Evolutionary conservation across 345 rosid genomes (phyloP), one percentile per base, ranked within the genome.

Genomic region (Brassica cretica): DNA sequence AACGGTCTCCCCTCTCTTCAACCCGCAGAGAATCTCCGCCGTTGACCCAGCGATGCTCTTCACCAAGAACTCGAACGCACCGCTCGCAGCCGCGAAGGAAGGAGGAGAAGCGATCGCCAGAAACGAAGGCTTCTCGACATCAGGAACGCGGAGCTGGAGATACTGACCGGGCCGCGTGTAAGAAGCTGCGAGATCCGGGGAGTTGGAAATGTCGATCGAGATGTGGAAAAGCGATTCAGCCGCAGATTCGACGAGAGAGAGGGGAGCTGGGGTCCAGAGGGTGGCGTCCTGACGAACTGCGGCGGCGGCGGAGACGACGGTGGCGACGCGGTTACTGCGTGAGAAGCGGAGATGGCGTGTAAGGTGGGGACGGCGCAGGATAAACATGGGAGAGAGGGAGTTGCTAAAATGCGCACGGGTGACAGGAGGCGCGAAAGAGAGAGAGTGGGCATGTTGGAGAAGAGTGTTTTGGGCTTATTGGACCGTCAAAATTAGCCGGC

Each of bases 71-170:
- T 95, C 94, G 59, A 95, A 91, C 37, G 85, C 86, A 27, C 96
- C 97, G 12, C 70, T 84, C 33, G 83, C 33, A 5, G 86, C 69
- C 6, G 96, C 85, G 12, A 85, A 76, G 8, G 86, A 82, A 16
- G 98, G 98, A 64, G 98, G 89, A 64, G 96, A 95, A 6, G 98
- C 97, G 59, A 95, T 87, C 35, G 99, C 96, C 12, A 95, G 82
- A 68, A 95, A 93, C 1, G 98, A 76, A 0, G 94, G 97, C 78
- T 84, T 93, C 63, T 77, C 89, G 2, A 76, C 84, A 68, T 87
- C 89, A 10, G 85, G 89, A 30, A 95, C 75, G n/a, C 96, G 94
- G 32, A 95, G 85, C 93, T 91, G 98, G 27, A 93, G 89, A 85
- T 91, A 95, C 78, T 95, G 99, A 6, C 99, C 99, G 1, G 96